These are phyloP conservation scores for Nicotiana tabacum DNA, from an alignment of 257 asterid species.

Conservation along the genomic window DNA sequence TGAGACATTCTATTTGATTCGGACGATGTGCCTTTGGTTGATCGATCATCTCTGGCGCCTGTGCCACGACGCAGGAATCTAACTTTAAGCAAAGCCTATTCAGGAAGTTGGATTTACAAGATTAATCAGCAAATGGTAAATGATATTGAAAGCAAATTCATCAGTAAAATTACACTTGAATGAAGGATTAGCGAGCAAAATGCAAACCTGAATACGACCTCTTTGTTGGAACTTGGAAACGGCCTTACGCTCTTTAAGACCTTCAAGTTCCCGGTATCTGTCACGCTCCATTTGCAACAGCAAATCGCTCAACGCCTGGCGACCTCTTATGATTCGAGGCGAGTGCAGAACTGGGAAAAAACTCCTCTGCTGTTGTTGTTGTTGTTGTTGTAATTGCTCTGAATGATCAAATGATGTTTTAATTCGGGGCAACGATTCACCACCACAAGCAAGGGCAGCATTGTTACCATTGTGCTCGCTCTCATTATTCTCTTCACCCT, in stretches of 20 bases:
- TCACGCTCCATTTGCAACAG: slow-evolving; percentile 19
- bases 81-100: slow-evolving; percentile 16
- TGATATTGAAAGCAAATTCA: neutral
- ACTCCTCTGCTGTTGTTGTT: neutral
- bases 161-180: too few relatives aligned
- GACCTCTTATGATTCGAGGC: slow-evolving; percentile 13
- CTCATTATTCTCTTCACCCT: neutral
- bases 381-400: neutral
- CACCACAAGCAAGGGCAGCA: neutral
- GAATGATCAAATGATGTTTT: slow-evolving; percentile 4
- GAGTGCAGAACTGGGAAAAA: neutral
- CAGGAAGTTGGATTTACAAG: neutral
- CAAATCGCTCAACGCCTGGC: slow-evolving; percentile 15
- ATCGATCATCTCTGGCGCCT: slow-evolving; percentile 22
- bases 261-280: slow-evolving; percentile 11
- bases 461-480: neutral
- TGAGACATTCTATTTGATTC: slow-evolving; percentile 27
- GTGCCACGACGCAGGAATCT: slow-evolving; percentile 12
- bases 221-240: slow-evolving; percentile 19
- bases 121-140: neutral
- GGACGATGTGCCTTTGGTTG: slow-evolving; percentile 19
- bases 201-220: slow-evolving; percentile 18
- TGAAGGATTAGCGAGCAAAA: neutral
- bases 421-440: neutral
- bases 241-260: slow-evolving; percentile 2